phyloP scores from a whole-genome alignment of 352 stramenopile species.

The Phytophthora citricola region DNA sequence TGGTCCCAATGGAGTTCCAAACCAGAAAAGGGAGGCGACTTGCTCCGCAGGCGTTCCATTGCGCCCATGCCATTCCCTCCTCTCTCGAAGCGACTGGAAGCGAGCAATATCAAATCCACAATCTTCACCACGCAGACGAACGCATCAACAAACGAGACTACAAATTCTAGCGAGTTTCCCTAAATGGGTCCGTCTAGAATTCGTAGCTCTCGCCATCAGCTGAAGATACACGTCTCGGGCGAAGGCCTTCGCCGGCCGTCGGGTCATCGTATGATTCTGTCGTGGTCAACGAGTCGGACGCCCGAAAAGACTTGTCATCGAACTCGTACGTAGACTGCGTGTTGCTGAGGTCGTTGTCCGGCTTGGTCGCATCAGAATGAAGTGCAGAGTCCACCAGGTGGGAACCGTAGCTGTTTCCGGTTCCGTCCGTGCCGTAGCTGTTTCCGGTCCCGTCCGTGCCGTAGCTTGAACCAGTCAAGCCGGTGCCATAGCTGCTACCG shows the following conservation, averaged over 20 bases:
- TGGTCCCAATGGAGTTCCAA: not conserved
- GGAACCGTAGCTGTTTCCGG: conserved; percentile 24
- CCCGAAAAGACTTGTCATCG: conserved; percentile 40
- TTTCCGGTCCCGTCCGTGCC: conserved; percentile 18
- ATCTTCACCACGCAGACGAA: conserved; percentile 20
- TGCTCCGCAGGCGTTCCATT: conserved; percentile 34
- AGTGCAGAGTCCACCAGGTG: conserved; percentile 26
- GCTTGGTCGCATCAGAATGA: conserved; percentile 6
- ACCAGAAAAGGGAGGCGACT: conserved; percentile 14
- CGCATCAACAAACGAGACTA: conserved; percentile 22
- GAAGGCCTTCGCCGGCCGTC: conserved; percentile 21
- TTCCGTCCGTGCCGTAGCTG: conserved; percentile 29
- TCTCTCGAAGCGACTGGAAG: conserved; percentile 26
- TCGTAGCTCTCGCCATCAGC: conserved; percentile 75
- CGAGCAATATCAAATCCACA: conserved; percentile 16
- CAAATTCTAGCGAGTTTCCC: conserved; percentile 10
- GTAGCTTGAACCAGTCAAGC: conserved; percentile 25
- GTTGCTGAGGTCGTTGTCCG: conserved; percentile 33
- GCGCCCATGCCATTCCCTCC: conserved; percentile 21
- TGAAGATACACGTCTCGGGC: conserved; percentile 52
- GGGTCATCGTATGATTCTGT: conserved; percentile 35
- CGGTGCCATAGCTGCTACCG: conserved; percentile 32
- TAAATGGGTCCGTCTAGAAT: conserved; percentile 49
- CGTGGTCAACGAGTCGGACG: conserved; percentile 37
- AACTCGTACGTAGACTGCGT: conserved; percentile 57